Evolutionary conservation across 495 filamentous ascomycete genomes (phyloP).

Genomic region (Aspergillus bertholletiae): DNA sequence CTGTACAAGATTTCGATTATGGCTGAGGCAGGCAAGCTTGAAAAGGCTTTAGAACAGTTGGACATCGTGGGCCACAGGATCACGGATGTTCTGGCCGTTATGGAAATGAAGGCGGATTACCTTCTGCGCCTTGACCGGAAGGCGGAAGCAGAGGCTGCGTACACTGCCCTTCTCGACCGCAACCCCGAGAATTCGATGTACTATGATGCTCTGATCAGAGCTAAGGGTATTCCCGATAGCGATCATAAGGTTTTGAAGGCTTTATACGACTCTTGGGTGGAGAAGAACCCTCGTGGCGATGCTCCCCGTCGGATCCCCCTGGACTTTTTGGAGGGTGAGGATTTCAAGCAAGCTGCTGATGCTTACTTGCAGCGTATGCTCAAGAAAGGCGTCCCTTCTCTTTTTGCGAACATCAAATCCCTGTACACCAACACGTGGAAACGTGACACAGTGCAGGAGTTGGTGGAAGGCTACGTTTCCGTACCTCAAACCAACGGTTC

Average conservation of each 20-base stretch:
- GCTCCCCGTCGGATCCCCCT: conserved; percentile 82
- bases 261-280: conserved; percentile 77
- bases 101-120: conserved; percentile 87
- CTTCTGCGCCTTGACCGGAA: conserved; percentile 72
- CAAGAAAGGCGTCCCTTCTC: conserved; percentile 91
- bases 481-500: conserved; percentile 43
- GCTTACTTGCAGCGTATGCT: conserved; percentile 82
- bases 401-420: conserved; percentile 92
- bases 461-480: conserved; percentile 76
- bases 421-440: conserved; percentile 77
- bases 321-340: conserved; percentile 81
- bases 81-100: conserved; percentile 80
- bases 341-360: conserved; percentile 77
- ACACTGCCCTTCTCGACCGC: conserved; percentile 72
- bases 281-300: conserved; percentile 77
- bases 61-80: conserved; percentile 70
- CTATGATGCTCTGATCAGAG: conserved; percentile 71
- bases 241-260: conserved; percentile 63
- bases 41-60: conserved; percentile 82
- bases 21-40: conserved; percentile 74
- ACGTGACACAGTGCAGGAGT: conserved; percentile 64
- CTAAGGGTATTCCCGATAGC: conserved; percentile 57
- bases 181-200: conserved; percentile 87
- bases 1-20: conserved; percentile 97
- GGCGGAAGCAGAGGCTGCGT: conserved; percentile 79